Conservation (phyloP, 805 yeast species). For the Maudiozyma bulderi region DNA sequence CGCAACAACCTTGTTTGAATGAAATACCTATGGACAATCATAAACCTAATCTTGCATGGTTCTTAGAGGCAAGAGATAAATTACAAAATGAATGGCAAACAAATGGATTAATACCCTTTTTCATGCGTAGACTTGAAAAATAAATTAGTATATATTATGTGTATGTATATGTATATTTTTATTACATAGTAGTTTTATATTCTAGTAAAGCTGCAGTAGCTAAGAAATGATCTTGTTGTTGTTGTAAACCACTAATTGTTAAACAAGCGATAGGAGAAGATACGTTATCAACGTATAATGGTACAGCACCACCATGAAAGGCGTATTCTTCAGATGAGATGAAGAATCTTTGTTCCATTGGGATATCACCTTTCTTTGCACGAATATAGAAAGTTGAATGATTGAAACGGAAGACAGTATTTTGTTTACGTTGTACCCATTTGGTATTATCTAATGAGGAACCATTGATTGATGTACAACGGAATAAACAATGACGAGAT, state of each 20-base stretch:
- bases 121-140: neutral
- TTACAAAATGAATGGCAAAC: constrained; percentile 46
- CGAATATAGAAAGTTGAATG: constrained; percentile 42
- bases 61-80: constrained; percentile 32
- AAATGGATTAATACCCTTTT: constrained; percentile 34
- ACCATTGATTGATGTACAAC: constrained; percentile 30
- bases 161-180: neutral
- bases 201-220: constrained; percentile 25
- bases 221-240: constrained; percentile 44
- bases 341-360: constrained; percentile 32
- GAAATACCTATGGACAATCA: constrained; percentile 4
- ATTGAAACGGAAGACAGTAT: constrained; percentile 39
- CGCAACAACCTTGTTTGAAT: neutral
- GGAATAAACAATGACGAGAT: constrained; percentile 40
- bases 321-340: constrained; percentile 39
- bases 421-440: constrained; percentile 44
- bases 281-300: constrained; percentile 31
- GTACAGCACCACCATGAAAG: constrained; percentile 49
- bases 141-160: neutral
- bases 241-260: constrained; percentile 48
- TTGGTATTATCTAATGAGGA: constrained; percentile 41
- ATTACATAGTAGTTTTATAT: constrained; percentile 3
- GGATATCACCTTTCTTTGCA: constrained; percentile 31
- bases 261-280: constrained; percentile 37
- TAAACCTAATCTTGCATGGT: constrained; percentile 19